Conservation (phyloP, 2,329 filamentous ascomycete genomes). For the Botrytis fabae region DNA sequence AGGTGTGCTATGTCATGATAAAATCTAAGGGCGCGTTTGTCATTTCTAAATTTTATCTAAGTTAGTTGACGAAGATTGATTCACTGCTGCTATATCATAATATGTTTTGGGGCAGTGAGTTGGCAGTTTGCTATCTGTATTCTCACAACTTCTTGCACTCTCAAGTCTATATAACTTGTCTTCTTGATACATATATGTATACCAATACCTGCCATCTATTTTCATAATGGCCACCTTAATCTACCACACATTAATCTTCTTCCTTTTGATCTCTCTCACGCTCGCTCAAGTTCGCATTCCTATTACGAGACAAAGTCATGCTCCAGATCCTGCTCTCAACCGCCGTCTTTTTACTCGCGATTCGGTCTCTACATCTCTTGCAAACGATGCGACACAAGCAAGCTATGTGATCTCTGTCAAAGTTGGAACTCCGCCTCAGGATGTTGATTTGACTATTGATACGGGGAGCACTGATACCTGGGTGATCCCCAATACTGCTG, state of each 20-base stretch:
- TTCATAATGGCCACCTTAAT: too few relatives aligned
- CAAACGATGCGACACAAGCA: constrained; percentile 56
- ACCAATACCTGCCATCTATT: neutral
- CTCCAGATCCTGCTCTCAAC: neutral
- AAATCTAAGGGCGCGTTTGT: neutral
- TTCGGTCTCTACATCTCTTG: constrained; percentile 26
- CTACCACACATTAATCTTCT: too few relatives aligned
- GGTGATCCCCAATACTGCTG: constrained; percentile 46
- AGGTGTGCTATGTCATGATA: neutral
- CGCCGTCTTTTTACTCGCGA: constrained; percentile 24
- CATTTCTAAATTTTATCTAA: neutral
- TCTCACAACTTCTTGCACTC: neutral
- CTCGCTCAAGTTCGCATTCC: constrained; percentile 8
- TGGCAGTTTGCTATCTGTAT: neutral
- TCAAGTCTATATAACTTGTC: neutral
- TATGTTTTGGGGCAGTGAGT: neutral
- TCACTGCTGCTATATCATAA: neutral
- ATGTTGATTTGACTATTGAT: constrained; percentile 56
- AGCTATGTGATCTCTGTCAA: constrained; percentile 50
- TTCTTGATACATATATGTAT: neutral
- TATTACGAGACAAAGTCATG: neutral
- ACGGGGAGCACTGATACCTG: constrained; percentile 65
- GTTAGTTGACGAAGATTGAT: neutral
- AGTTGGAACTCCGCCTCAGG: constrained; percentile 59
- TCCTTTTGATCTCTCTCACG: neutral